Evolutionary conservation across 2,329 filamentous ascomycete genomes (phyloP), one percentile per base, ranked within the genome.

Genomic region (Pyrenochaeta sp.): DNA sequence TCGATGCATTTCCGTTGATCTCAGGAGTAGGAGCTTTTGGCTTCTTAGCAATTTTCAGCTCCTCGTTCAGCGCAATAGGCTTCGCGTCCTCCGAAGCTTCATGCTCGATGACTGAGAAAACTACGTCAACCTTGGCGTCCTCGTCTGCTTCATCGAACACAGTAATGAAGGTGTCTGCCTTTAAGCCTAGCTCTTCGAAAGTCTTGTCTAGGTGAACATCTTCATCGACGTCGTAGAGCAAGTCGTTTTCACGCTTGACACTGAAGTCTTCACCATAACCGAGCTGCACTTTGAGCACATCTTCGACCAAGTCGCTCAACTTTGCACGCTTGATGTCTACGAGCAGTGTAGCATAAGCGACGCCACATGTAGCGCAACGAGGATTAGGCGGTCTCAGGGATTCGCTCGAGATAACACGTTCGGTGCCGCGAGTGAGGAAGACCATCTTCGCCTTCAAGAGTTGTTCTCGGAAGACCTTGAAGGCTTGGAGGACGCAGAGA

Each of bases 201-300:
- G 88, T 91, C 75, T 90, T 95, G 1, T 78, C 71, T 1, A 97
- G 75, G 60, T 96, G 95, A 44, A 95, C 89, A 4, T 90, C 90
- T 61, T 96, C 84, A 42, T 97, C 94, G 0, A 86, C 83, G 61
- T 97, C 94, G 61, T 96, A 97, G 28, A 97, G 79, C n/a, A 92
- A 78, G 10, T 61, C 45, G 7, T 81, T 77, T 6, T 90, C 86
- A 44, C 83, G 90, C 63, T 82, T 88, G 44, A 97, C 76, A 3
- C 86, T 87, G 53, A 97, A 83, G 38, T 96, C 91, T 44, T 91
- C 85, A 4, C 85, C 84, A 63, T 94, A 96, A 3, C 86, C 86
- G 2, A 96, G 75, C 53, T 90, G 78, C 3, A 75, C 57, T 53
- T 83, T 84, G 31, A 96, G 74, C 28, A 96, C 81, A 30, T 82